Evolutionary conservation across 2,329 filamentous ascomycete genomes (phyloP).

Genomic region (Botrytis galanthina): DNA sequence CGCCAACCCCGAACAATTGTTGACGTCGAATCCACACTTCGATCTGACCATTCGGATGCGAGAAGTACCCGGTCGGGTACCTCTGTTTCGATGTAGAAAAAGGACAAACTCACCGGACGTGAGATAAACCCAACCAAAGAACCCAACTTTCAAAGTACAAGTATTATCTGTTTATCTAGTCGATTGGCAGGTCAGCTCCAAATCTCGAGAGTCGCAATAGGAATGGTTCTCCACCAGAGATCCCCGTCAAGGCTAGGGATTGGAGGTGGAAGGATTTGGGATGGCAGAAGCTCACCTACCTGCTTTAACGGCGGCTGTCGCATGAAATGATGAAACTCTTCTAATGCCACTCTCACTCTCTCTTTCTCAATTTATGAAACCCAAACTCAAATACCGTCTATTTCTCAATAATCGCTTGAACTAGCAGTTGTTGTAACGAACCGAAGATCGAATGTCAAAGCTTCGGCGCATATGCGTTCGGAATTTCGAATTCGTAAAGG

Average conservation of each 20-base stretch:
- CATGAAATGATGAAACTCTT: constrained; percentile 21
- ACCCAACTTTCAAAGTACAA: neutral
- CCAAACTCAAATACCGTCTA: constrained; percentile 29
- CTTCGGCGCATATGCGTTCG: constrained; percentile 29
- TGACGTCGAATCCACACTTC: constrained; percentile 1
- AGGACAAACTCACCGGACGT: constrained; percentile 19
- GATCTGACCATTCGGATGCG: neutral
- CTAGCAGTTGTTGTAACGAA: constrained; percentile 28
- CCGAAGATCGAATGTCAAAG: constrained; percentile 26
- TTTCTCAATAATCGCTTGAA: constrained; percentile 20
- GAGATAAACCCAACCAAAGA: constrained; percentile 2
- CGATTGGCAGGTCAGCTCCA: constrained; percentile 5
- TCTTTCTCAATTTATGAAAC: constrained; percentile 27
- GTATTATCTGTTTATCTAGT: constrained; percentile 26
- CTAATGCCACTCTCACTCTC: constrained; percentile 11
- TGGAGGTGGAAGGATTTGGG: neutral
- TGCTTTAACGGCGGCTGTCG: constrained; percentile 31
- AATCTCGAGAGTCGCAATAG: neutral
- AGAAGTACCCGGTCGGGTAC: constrained; percentile 7
- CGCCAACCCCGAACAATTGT: constrained; percentile 1
- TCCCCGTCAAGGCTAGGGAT: neutral
- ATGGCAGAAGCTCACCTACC: constrained; percentile 19
- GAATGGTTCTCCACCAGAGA: neutral
- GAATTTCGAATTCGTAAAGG: constrained; percentile 25
- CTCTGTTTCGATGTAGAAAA: constrained; percentile 4